Evolutionary conservation across 768 basidiomycete species (phyloP), one percentile per base, ranked within the genome.

Genomic region (Russula brevipes): DNA sequence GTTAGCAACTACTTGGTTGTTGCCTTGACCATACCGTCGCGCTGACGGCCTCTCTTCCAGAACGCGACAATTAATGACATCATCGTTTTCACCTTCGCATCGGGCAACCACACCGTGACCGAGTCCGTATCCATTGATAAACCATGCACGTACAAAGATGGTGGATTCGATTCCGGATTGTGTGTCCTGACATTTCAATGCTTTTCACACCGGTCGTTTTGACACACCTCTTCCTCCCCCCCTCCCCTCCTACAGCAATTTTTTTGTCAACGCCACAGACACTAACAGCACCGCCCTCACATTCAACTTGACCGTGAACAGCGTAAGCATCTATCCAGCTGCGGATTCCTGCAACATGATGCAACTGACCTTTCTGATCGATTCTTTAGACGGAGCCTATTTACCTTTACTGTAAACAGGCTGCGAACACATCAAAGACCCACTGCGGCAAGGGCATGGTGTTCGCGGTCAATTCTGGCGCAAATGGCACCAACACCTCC

Each of bases 41-140:
- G 38, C 59, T 60, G 35, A 60, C 51, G 19, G 16, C 9, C 5
- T 31, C 9, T 10, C 17, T 2, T 50, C 19, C 49, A 68, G 66
- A 35, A 12, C 24, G 72, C 70, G 2, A 24, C 56, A 14, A 16
- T 60, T 42, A 69, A 71, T 5, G 73, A 74, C 55, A 59, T 41
- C 5, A 54, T 74, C 60, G 30, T 35, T 8, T 74, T 72, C 64
- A 45, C 47, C 5, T 74, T 73, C 70, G 39, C 65, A n/a, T 60
- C 61, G 49, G 72, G 71, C 58, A 73, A 72, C 56, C 73, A 74
- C 66, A 67, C 65, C 4, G 72, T 71, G 10, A 72, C 72, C 19
- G 70, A 75, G 61, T 70, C 10, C 4, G 6, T 24, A 24, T 24
- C 19, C 39, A 31, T 54, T 16, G 6, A 30, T 30, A 24, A 41